Evolutionary conservation across 2,329 filamentous ascomycete genomes (phyloP).

Genomic region (Aspergillus sp.): DNA sequence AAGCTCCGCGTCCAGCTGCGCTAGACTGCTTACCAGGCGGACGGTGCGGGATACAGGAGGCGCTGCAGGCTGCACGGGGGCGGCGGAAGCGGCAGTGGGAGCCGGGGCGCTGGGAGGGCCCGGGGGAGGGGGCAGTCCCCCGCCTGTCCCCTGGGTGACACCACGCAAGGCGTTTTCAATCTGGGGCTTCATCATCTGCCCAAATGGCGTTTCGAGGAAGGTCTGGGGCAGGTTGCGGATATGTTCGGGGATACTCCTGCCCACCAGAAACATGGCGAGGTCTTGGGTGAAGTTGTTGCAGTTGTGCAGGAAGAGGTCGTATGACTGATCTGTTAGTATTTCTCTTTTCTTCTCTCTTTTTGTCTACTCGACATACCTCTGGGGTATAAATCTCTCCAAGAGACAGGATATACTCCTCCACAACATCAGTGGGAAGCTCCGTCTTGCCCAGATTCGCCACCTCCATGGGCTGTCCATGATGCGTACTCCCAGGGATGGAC

Average conservation of each 20-base stretch:
- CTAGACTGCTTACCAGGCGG: slow-evolving; percentile 54
- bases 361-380: slow-evolving; percentile 47
- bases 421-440: slow-evolving; percentile 70
- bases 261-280: slow-evolving; percentile 81
- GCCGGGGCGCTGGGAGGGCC: slow-evolving; percentile 12
- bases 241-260: slow-evolving; percentile 80
- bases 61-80: slow-evolving; percentile 1
- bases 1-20: slow-evolving; percentile 59
- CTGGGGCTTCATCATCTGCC: slow-evolving; percentile 79
- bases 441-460: slow-evolving; percentile 70
- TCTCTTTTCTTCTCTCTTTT: neutral
- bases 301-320: slow-evolving; percentile 86
- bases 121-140: slow-evolving; percentile 9
- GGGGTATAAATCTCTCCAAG: slow-evolving; percentile 76
- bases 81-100: slow-evolving; percentile 5
- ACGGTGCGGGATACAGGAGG: slow-evolving; percentile 39
- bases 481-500: slow-evolving; percentile 74
- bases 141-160: slow-evolving; percentile 55
- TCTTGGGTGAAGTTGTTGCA: slow-evolving; percentile 98
- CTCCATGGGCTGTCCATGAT: slow-evolving; percentile 81
- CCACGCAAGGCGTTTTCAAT: slow-evolving; percentile 61
- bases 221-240: slow-evolving; percentile 81
- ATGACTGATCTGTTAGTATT: slow-evolving; percentile 53
- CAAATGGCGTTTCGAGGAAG: slow-evolving; percentile 81
- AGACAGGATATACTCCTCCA: slow-evolving; percentile 83